Base-by-base conservation (phyloP, 192 early-diverging fungal genomes). In the Phycomyces nitens region DNA sequence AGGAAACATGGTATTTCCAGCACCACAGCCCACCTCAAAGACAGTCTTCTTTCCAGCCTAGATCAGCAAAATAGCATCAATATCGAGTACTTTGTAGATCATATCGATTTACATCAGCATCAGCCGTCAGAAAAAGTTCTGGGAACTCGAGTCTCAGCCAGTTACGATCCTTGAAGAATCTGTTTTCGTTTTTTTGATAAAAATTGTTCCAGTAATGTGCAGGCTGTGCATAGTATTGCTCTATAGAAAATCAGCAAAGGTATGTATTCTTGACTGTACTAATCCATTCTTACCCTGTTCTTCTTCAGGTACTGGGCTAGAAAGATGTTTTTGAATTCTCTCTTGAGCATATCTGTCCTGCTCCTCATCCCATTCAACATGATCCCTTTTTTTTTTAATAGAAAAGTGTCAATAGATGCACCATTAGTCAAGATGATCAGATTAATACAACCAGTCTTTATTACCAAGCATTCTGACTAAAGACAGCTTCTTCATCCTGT, bases 1-100 rank as follows among this genome's bases (percentile, higher is more conserved):
- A 1, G 98, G 98, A 75, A 94, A 99, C 63, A 97, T 85, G 58
- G 94, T 94, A 74, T 94, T 96, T 53, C 96, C 97, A 1, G 94
- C 95, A 2, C 98, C 98, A 75, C 98, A 99, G 49, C 98, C 98
- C 39, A 97, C 88, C 69, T 99, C 98, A 62, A 93, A 85, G 8
- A 99, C 82, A 11, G 60, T 76, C 64, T 85, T 79, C 22, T 69
- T 67, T 41, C 83, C 83, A 16, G 77, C 80, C 77, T 82, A 69
- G 38, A 11, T 23, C 2, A 34, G 21, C 24, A 41, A 42, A 65
- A 14, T 65, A 63, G 3, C 52, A 71, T 12, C n/a, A n/a, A 59
- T 69, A 41, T 60, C 14, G 60, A 78, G 41, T 42, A 14, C 41
- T 42, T 14, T 42, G 41, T 42, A 42, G 41, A 42, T 10, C 16